Percentiles rank a stretch among this genome's conserved stretches.
Evolutionary conservation across 148 eudicot genomes (phyloP).

Genomic region (Dysphania ambrosioides): DNA sequence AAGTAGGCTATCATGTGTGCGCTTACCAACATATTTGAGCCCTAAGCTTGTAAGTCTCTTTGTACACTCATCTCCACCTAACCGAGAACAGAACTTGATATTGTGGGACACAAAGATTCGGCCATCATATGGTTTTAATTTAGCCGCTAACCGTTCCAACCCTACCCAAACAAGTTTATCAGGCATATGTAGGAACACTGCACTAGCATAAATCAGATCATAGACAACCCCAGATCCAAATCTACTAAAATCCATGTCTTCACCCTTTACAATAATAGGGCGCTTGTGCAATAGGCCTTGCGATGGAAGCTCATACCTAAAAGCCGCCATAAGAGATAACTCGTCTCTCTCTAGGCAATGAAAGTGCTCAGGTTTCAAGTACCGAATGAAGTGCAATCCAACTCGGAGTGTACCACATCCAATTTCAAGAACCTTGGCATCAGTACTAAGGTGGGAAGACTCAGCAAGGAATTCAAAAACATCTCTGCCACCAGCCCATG

Average conservation of each 20-base stretch:
- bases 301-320: constrained; percentile 88
- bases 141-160: constrained; percentile 63
- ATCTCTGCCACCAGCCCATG: constrained; percentile 98
- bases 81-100: constrained; percentile 84
- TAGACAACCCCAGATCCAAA: constrained; percentile 58
- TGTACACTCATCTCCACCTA: constrained; percentile 89
- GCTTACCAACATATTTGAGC: constrained; percentile 75
- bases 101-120: constrained; percentile 91
- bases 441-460: constrained; percentile 52
- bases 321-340: constrained; percentile 90
- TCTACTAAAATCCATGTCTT: constrained; percentile 85
- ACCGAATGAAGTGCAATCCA: constrained; percentile 84
- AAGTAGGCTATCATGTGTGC: constrained; percentile 87
- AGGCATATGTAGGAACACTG: constrained; percentile 95
- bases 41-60: constrained; percentile 63
- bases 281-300: constrained; percentile 83
- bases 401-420: constrained; percentile 99
- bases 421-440: constrained; percentile 79
- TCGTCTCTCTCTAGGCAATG: constrained; percentile 95
- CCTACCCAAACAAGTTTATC: constrained; percentile 95
- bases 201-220: constrained; percentile 90
- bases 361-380: constrained; percentile 65
- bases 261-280: constrained; percentile 80
- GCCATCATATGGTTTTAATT: constrained; percentile 67
- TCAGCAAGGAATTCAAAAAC: constrained; percentile 88